Evolutionary conservation across 139 green algal species (phyloP).

Genomic region (Chlorella vulgaris): DNA sequence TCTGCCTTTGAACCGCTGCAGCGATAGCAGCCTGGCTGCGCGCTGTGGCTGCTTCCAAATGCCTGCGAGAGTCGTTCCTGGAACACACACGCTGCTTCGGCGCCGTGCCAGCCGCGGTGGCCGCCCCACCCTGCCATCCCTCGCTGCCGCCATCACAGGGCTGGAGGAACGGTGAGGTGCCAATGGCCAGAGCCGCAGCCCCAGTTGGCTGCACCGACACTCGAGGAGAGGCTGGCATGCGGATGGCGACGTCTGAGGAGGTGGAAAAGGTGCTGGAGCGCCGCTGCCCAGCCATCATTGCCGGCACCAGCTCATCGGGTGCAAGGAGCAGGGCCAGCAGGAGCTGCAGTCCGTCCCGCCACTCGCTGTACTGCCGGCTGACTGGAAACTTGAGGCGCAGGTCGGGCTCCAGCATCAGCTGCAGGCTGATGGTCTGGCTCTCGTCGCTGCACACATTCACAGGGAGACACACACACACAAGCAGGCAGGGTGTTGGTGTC

Average conservation of each 20-base stretch:
- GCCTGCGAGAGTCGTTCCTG: not conserved
- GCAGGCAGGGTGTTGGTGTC: no score
- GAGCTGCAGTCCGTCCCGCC: constrained; percentile 40
- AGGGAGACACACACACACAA: no score
- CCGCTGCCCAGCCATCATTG: no score
- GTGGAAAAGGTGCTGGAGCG: no score
- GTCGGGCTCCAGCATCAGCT: constrained; percentile 53
- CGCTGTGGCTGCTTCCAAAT: not conserved
- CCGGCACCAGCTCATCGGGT: constrained; percentile 32
- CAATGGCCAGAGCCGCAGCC: not conserved
- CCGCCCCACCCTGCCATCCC: not conserved
- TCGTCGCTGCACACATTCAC: constrained; percentile 14
- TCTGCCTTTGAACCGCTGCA: not conserved
- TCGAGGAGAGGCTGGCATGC: not conserved
- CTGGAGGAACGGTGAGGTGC: not conserved
- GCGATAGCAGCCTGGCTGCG: constrained; percentile 9
- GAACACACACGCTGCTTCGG: not conserved
- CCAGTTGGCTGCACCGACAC: no score
- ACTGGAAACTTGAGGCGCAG: constrained; percentile 45
- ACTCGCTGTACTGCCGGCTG: constrained; percentile 19
- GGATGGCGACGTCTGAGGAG: not conserved
- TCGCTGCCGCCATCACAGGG: not conserved
- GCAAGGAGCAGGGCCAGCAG: constrained; percentile 48
- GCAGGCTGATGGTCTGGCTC: constrained; percentile 44
- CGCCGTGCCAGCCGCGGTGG: no score